Conservation (phyloP, 2,329 filamentous ascomycete species). For the Beauveria caledonica region DNA sequence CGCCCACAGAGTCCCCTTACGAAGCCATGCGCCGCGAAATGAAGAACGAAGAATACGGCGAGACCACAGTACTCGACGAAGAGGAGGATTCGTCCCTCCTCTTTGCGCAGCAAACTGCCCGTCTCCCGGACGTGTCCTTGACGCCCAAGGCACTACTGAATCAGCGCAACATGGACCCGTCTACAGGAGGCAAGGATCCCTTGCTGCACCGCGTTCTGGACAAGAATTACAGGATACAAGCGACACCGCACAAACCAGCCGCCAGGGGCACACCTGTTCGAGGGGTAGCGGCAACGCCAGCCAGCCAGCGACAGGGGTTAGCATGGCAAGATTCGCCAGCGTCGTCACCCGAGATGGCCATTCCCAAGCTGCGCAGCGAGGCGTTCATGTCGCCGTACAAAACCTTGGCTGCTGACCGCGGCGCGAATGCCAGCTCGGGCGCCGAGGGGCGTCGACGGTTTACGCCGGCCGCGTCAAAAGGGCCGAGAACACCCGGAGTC, state of each 20-base stretch:
- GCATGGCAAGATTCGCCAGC: conserved; percentile 51
- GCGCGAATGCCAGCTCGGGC: neutral
- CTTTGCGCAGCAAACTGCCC: conserved; percentile 44
- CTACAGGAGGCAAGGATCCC: conserved; percentile 52
- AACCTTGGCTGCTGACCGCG: neutral
- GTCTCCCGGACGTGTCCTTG: conserved; percentile 54
- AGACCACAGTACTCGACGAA: conserved; percentile 25
- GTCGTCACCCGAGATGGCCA: conserved; percentile 69
- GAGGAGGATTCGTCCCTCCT: conserved; percentile 39
- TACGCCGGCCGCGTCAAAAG: conserved; percentile 28
- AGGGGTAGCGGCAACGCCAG: conserved; percentile 21
- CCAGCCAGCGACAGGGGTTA: conserved; percentile 18
- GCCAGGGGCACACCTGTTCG: conserved; percentile 39
- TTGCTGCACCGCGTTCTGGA: conserved; percentile 87
- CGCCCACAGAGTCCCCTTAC: conserved; percentile 67
- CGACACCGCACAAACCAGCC: conserved; percentile 65
- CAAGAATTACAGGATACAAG: conserved; percentile 89
- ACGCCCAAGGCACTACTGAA: conserved; percentile 43
- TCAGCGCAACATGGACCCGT: conserved; percentile 25
- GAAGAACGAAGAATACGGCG: conserved; percentile 34
- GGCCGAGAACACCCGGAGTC: conserved; percentile 67
- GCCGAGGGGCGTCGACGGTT: conserved; percentile 31
- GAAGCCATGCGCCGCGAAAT: conserved; percentile 64
- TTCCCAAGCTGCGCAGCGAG: conserved; percentile 75
- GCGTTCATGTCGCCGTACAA: conserved; percentile 48